Evolutionary conservation across 139 green algal species (phyloP), one percentile per base, ranked within the genome.

Genomic region (Chlorella ohadii): DNA sequence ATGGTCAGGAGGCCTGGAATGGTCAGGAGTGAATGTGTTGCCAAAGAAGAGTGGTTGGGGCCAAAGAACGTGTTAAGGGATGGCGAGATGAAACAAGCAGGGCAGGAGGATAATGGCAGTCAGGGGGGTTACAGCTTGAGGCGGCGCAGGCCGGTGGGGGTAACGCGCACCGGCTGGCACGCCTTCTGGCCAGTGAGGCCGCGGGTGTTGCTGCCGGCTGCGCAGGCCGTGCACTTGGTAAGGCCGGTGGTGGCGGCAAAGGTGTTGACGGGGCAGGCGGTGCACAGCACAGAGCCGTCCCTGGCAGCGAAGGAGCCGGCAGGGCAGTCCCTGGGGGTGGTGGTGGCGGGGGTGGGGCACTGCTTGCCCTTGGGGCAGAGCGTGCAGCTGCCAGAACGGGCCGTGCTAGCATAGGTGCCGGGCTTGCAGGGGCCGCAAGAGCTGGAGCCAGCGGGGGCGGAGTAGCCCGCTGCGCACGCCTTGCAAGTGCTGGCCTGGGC

Each of bases 261-360:
- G n/a, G 44, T 79, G 72, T 79, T 79, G 44, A 79, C n/a, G 44
- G 47, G 72, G 72, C 72, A 79, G n/a, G 47, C 47, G 44, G 28
- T 79, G 72, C 72, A 79, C 23, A 41, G 56, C 1, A 3, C n/a
- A n/a, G 28, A 17, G 27, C 72, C 72, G 27, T 79, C 72, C 28
- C 31, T 65, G 72, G 20, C 44, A 47, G 47, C 3, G 31, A 39
- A 79, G 72, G 64, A 66, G 44, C 72, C 72, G 13, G 22, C n/a
- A 12, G 31, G 31, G 47, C 72, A 79, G 2, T 28, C 4, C 16
- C 4, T 65, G 28, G 72, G 72, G n/a, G 72, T 22, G 3, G 3
- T 39, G 71, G 64, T 71, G 31, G n/a, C 64, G 3, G 33, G 2
- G 27, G 64, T 71, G 17, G 64, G 64, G 31, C 64, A 71, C 64